Evolutionary conservation across 441 rosid species (phyloP).

Genomic region (Sinapis alba): DNA sequence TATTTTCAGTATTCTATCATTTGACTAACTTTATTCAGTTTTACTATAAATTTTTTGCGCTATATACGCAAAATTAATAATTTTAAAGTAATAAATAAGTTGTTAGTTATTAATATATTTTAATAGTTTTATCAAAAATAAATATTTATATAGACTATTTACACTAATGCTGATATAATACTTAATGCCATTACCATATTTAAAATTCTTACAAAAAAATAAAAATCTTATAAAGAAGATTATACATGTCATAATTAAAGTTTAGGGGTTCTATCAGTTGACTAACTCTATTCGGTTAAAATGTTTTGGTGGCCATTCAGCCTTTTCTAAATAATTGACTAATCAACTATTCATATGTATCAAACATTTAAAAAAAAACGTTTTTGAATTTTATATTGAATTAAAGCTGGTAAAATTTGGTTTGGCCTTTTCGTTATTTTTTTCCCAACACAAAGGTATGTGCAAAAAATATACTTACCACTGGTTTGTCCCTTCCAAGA

Average conservation of each 20-base stretch:
- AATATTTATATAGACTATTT: too few relatives aligned
- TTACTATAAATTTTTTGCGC: too few relatives aligned
- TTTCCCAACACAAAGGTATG: background rate
- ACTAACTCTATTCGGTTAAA: background rate
- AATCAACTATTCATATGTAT: background rate
- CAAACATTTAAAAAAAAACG: background rate
- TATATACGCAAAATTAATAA: background rate
- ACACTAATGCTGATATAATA: too few relatives aligned
- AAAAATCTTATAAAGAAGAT: too few relatives aligned
- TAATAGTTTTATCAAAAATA: too few relatives aligned
- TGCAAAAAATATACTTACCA: constrained; percentile 35
- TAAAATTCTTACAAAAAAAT: too few relatives aligned
- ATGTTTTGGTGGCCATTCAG: background rate
- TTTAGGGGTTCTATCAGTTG: background rate
- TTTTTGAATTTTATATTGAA: background rate
- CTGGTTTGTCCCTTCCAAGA: constrained; percentile 81
- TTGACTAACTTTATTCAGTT: background rate
- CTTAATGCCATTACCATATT: too few relatives aligned
- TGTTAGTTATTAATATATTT: too few relatives aligned
- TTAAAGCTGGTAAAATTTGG: background rate
- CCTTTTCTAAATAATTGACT: background rate
- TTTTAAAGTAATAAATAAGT: too few relatives aligned
- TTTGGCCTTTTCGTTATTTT: background rate
- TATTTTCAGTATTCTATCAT: background rate
- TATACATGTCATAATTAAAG: too few relatives aligned